A percentile compares a stretch with the other conserved stretches of the same genome.
Evolutionary conservation across 768 basidiomycete species (phyloP).

Genomic region (Atractiella rhizophila): DNA sequence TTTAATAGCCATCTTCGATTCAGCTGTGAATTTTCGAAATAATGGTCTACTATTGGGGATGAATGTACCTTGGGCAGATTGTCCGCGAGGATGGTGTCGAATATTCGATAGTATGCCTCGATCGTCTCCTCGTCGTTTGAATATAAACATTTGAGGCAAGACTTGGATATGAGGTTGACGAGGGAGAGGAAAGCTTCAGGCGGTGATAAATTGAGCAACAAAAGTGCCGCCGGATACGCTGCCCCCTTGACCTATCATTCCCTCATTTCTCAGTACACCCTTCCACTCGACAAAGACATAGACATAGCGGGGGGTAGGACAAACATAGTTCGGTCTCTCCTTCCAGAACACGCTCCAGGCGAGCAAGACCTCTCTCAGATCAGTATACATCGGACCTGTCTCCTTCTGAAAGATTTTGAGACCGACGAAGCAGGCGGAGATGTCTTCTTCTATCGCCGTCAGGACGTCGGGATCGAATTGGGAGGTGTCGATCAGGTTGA

Average conservation of each 20-base stretch:
- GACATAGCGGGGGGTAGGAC: not conserved
- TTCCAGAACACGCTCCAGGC: slow-evolving; percentile 74
- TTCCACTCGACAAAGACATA: not conserved
- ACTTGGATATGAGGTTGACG: slow-evolving; percentile 61
- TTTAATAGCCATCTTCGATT: no score
- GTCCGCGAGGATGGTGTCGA: slow-evolving; percentile 72
- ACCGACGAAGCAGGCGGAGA: slow-evolving; percentile 36
- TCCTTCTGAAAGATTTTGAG: slow-evolving; percentile 48
- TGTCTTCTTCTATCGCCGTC: slow-evolving; percentile 45
- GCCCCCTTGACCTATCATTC: slow-evolving; percentile 13
- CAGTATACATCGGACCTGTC: slow-evolving; percentile 51
- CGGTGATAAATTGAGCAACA: slow-evolving; percentile 55
- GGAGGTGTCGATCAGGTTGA: slow-evolving; percentile 38
- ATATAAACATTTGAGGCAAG: slow-evolving; percentile 63
- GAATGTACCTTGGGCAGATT: slow-evolving; percentile 62
- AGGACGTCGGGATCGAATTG: slow-evolving; percentile 41
- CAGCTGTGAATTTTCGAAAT: no score
- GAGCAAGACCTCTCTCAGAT: slow-evolving; percentile 55
- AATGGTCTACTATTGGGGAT: no score
- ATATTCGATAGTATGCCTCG: slow-evolving; percentile 79
- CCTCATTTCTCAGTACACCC: not conserved
- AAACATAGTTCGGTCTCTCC: slow-evolving; percentile 49
- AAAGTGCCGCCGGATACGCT: slow-evolving; percentile 46
- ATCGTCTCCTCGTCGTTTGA: slow-evolving; percentile 27
- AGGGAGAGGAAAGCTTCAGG: slow-evolving; percentile 50